Conservation (phyloP, 129 eudicot species). For the Saussurea involucrata region DNA sequence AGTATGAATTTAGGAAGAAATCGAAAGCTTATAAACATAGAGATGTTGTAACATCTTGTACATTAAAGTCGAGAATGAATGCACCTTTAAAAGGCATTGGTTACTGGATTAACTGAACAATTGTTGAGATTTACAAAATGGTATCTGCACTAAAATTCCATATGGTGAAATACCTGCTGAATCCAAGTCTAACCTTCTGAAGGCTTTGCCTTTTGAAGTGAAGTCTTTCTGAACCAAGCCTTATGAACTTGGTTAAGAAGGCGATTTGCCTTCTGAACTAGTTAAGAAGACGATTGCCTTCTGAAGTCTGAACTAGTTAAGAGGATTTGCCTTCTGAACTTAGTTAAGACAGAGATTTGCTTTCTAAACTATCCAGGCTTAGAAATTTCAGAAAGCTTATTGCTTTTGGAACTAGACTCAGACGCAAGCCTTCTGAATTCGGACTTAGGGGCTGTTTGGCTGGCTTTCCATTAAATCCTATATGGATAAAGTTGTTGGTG, state of each 20-base stretch:
- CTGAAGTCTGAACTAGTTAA: neutral
- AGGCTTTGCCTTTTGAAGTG: too few species aligned
- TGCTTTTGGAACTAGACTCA: neutral
- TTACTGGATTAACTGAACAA: neutral
- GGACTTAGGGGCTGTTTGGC: neutral
- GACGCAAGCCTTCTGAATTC: neutral
- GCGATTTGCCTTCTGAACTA: neutral
- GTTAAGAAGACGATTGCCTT: neutral
- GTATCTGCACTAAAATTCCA: neutral
- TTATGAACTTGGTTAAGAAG: too few species aligned
- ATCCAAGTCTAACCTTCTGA: neutral
- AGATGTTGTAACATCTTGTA: neutral
- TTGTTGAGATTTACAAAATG: neutral
- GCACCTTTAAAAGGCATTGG: neutral
- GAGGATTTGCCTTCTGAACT: neutral
- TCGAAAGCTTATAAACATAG: neutral
- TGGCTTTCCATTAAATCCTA: neutral
- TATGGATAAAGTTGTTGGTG: neutral
- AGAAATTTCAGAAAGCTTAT: neutral
- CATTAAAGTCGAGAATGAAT: neutral
- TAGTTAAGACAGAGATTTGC: neutral
- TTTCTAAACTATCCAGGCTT: neutral
- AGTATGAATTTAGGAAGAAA: neutral
- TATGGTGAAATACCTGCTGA: neutral
- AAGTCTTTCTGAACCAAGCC: too few species aligned